Evolutionary conservation across 768 basidiomycete species (phyloP), one percentile per base, ranked within the genome.

Genomic region (Suillus alpinus): DNA sequence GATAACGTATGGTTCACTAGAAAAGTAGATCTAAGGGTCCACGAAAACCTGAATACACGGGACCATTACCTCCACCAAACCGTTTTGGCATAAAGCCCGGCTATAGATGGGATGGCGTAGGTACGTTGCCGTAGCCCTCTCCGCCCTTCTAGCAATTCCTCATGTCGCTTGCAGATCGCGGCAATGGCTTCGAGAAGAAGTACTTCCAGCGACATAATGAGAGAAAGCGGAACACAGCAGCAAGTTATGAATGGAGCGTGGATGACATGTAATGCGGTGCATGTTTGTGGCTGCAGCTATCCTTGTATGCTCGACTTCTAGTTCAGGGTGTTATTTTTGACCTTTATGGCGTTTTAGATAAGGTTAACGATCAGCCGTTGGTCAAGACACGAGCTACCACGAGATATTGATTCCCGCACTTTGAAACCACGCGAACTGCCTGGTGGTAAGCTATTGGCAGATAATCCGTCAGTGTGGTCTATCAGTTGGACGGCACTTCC

Each of bases 61-160:
- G 95, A 13, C 93, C 95, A 0, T 84, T 89, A 0, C 92, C 93
- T 1, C 89, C 94, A 14, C 95, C 96, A 8, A 98, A 99, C 76
- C 87, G 97, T 7, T 98, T 96, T 72, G 89, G 90, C 26, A 98
- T 99, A 64, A 89, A 84, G 64, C 97, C 97, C 29, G 97, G 97
- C 0, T 94, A 95, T 72, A 82, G 96, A 70, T 99, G 97, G 97
- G 97, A 99, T 72, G 97, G 97, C 32, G 97, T 98, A 64, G 95
- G 95, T 94, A 63, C 65, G 83, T 79, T 58, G 55, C 41, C 23
- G 10, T 39, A 37, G 49, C 20, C 14, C 55, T 53, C 20, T 14
- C 39, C 59, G n/a, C 40, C 39, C 37, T 36, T 57, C 59, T 32
- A 59, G 23, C 37, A 52, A 40, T 58, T 14, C 62, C 52, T 41